phyloP scores from a whole-genome alignment of 108 stramenopile species.

The Nitzschia sp. region DNA sequence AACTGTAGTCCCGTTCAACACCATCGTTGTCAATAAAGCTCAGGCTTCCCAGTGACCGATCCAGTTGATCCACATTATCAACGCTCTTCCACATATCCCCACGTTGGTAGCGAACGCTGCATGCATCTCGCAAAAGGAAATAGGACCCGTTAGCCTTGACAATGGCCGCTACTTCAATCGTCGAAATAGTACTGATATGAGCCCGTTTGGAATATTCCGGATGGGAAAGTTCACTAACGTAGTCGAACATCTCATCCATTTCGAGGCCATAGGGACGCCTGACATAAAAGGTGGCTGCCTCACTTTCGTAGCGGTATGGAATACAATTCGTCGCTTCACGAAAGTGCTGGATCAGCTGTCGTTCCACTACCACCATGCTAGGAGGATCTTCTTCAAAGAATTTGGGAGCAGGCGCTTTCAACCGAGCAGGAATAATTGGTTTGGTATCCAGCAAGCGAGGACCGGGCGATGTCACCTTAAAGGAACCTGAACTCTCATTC shows the following conservation, averaged over 20 bases:
- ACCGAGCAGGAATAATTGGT: neutral
- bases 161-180: constrained; percentile 58
- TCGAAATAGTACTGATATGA: constrained; percentile 43
- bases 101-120: constrained; percentile 40
- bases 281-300: constrained; percentile 56
- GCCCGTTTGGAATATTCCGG: constrained; percentile 46
- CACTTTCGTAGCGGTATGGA: constrained; percentile 56
- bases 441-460: neutral
- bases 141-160: constrained; percentile 36
- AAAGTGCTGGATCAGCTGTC: constrained; percentile 29
- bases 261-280: constrained; percentile 56
- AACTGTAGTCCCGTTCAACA: constrained; percentile 70
- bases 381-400: neutral
- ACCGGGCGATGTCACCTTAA: neutral
- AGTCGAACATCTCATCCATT: constrained; percentile 25
- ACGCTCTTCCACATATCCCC: constrained; percentile 48
- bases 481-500: neutral
- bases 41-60: constrained; percentile 61
- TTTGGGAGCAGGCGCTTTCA: constrained; percentile 50
- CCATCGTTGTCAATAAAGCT: constrained; percentile 78
- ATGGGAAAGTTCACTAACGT: constrained; percentile 10
- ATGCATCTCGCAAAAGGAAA: constrained; percentile 47
- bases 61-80: constrained; percentile 60
- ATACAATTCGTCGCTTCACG: constrained; percentile 46
- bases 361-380: constrained; percentile 30